These are phyloP conservation scores for Hymenoscyphus occultus DNA, from an alignment of 2,329 filamentous ascomycete species.

Conservation along the genomic window DNA sequence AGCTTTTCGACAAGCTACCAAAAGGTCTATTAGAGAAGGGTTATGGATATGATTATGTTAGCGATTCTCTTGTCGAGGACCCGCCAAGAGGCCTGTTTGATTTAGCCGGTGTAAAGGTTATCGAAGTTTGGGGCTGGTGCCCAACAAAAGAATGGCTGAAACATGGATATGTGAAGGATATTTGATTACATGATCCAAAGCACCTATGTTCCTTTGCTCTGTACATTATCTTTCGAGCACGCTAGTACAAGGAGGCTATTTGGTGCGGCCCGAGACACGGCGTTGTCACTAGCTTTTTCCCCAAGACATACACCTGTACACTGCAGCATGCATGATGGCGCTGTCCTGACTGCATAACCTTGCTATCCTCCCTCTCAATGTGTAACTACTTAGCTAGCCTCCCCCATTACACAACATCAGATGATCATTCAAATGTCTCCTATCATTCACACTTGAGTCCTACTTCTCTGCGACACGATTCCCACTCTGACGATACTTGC, in stretches of 20 bases:
- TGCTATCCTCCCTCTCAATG: background rate
- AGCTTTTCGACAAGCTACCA: slow-evolving; percentile 2
- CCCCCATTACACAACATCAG: background rate
- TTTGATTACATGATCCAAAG: background rate
- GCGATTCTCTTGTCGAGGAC: too few species aligned
- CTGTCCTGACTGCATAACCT: background rate
- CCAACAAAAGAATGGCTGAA: background rate
- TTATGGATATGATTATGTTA: too few species aligned
- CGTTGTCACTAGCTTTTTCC: slow-evolving; percentile 1
- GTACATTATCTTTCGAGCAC: too few species aligned
- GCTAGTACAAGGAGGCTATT: background rate
- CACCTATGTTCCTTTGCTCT: background rate
- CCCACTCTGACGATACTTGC: background rate
- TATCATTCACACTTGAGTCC: background rate
- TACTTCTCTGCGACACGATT: background rate
- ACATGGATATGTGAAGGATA: background rate
- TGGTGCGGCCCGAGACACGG: background rate
- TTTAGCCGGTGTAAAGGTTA: background rate
- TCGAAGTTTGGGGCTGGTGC: slow-evolving; percentile 4
- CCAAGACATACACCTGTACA: background rate
- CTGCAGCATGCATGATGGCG: slow-evolving; percentile 1
- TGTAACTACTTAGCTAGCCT: background rate
- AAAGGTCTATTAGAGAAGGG: background rate
- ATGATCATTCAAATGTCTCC: background rate
- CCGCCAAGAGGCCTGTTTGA: too few species aligned